phyloP scores from a whole-genome alignment of 2,329 filamentous ascomycete genomes.

The Nakataea oryzae region DNA sequence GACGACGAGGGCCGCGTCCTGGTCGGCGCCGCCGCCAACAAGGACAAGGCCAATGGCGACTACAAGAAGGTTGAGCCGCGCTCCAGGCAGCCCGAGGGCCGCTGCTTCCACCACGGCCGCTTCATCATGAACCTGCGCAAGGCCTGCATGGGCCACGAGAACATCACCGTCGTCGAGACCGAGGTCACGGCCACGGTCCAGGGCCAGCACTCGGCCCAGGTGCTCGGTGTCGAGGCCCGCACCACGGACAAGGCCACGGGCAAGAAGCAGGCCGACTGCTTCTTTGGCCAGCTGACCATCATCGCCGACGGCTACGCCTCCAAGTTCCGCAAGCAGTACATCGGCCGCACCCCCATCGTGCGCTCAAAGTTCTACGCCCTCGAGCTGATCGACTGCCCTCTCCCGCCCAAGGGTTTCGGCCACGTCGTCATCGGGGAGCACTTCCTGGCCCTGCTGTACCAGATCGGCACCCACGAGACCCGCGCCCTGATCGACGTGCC shows the following conservation, averaged over 20 bases:
- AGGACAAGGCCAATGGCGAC: conserved; percentile 15
- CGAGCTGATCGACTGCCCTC: conserved; percentile 77
- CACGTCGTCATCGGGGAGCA: conserved; percentile 78
- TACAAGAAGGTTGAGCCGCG: conserved; percentile 14
- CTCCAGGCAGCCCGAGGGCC: conserved; percentile 53
- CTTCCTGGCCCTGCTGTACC: conserved; percentile 79
- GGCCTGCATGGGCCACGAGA: conserved; percentile 63
- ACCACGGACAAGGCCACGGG: conserved; percentile 49
- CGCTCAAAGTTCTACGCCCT: conserved; percentile 88
- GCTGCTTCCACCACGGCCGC: conserved; percentile 86
- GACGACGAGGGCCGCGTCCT: conserved; percentile 32
- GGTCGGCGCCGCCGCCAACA: conserved; percentile 4
- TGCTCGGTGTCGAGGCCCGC: conserved; percentile 72
- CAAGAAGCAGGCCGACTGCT: conserved; percentile 56
- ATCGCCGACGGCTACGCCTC: conserved; percentile 88
- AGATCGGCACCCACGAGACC: conserved; percentile 93
- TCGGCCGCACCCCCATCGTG: conserved; percentile 55
- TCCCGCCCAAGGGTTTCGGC: conserved; percentile 67
- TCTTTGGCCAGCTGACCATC: conserved; percentile 82
- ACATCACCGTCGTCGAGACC: conserved; percentile 86
- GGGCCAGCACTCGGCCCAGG: conserved; percentile 53
- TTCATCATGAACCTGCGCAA: conserved; percentile 77
- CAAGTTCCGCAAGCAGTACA: conserved; percentile 76
- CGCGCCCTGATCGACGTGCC: conserved; percentile 84
- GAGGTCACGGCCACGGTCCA: conserved; percentile 69